Percentiles rank a stretch among this genome's conserved stretches.
Evolutionary conservation across 768 basidiomycete species (phyloP).

Genomic region (Tulasnella sp.): DNA sequence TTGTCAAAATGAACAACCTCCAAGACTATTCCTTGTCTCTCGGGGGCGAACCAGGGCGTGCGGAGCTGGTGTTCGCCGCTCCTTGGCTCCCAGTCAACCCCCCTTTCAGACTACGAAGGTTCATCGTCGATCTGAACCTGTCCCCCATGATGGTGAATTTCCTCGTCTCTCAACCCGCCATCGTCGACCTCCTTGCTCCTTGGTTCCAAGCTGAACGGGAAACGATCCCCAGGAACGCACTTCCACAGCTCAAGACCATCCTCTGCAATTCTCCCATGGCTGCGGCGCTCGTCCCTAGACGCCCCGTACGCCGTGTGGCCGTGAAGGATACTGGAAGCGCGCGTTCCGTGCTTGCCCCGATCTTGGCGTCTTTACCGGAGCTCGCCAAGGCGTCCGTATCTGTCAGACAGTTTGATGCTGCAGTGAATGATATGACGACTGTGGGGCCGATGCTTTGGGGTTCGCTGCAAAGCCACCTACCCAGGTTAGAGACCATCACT

Average conservation of each 20-base stretch:
- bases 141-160: neutral
- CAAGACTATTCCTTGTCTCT: conserved; percentile 6
- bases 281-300: neutral
- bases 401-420: neutral
- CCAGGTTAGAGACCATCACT: neutral
- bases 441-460: neutral
- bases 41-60: neutral
- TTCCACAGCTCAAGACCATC: conserved; percentile 5
- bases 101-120: conserved; percentile 7
- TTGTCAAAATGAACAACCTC: neutral
- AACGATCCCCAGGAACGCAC: neutral
- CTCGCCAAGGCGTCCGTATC: neutral
- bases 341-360: neutral
- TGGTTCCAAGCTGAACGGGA: conserved; percentile 1
- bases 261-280: neutral
- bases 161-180: conserved; percentile 6
- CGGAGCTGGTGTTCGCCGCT: neutral
- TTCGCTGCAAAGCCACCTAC: neutral
- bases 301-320: conserved; percentile 1
- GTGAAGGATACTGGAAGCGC: neutral
- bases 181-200: conserved; percentile 11
- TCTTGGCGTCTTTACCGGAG: neutral
- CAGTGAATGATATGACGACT: neutral
- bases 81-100: conserved; percentile 7
- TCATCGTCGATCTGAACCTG: conserved; percentile 10